Evolutionary conservation across 2,329 filamentous ascomycete species (phyloP).

Genomic region (Penicillium brasilianum): DNA sequence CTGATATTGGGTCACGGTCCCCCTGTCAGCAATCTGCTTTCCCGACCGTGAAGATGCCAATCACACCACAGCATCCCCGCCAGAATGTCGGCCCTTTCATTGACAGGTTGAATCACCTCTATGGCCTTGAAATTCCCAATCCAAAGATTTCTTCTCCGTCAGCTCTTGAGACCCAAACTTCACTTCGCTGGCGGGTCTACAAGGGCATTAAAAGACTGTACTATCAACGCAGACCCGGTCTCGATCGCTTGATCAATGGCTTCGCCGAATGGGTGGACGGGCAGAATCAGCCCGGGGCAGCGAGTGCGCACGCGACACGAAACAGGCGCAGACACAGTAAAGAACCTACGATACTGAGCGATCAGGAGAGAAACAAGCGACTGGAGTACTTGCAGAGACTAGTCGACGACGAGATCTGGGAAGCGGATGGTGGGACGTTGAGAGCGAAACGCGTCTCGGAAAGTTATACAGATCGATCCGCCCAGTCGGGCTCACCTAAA

Average conservation of each 20-base stretch:
- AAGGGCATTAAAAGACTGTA: conserved; percentile 37
- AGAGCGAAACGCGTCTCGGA: conserved; percentile 15
- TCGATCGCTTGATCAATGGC: conserved; percentile 32
- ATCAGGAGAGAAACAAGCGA: conserved; percentile 32
- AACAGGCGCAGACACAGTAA: conserved; percentile 3
- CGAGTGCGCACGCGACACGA: neutral
- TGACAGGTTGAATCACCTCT: conserved; percentile 41
- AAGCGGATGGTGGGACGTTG: conserved; percentile 28
- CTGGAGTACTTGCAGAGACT: conserved; percentile 35
- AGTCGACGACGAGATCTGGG: conserved; percentile 37
- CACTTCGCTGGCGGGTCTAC: conserved; percentile 34
- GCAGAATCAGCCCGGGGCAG: neutral
- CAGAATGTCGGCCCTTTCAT: conserved; percentile 35
- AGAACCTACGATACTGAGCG: conserved; percentile 20
- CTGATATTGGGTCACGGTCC: neutral
- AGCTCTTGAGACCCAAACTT: conserved; percentile 15
- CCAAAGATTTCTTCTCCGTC: conserved; percentile 28
- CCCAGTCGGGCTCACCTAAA: conserved; percentile 11
- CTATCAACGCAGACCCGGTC: conserved; percentile 30
- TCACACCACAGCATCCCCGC: conserved; percentile 33
- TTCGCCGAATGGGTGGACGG: conserved; percentile 40
- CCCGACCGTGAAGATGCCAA: conserved; percentile 12
- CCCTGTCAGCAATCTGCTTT: neutral
- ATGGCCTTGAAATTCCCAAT: conserved; percentile 41
- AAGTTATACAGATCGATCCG: conserved; percentile 7